Conservation (phyloP, 78 protist genomes). For the Monosiga brevicollis region DNA sequence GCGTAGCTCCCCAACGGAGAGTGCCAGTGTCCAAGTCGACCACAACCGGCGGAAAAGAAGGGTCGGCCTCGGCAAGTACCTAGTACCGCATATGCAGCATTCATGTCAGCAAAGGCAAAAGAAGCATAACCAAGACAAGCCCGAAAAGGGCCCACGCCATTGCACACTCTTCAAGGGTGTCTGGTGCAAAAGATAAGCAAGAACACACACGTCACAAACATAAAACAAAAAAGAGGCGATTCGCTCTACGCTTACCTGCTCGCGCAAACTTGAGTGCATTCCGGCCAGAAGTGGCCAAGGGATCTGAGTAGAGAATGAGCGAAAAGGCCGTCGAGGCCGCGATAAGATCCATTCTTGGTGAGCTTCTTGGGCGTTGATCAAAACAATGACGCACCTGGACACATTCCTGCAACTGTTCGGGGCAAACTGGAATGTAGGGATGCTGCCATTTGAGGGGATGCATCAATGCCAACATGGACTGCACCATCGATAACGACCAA, state of each 20-base stretch:
- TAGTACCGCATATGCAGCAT: not conserved
- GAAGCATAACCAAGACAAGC: too few species aligned
- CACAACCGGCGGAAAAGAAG: not conserved
- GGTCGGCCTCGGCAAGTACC: not conserved
- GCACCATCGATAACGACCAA: not conserved
- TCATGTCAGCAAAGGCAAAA: too few species aligned
- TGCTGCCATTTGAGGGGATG: conserved; percentile 22
- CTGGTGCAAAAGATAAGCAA: not conserved
- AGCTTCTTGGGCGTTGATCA: not conserved
- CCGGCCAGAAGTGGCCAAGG: not conserved
- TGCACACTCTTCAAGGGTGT: not conserved
- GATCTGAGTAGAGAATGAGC: conserved; percentile 20
- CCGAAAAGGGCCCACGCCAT: not conserved
- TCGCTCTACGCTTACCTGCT: not conserved
- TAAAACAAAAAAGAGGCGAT: not conserved
- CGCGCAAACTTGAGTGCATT: not conserved
- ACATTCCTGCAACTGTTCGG: conserved; percentile 1
- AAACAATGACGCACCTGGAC: not conserved
- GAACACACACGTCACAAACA: not conserved
- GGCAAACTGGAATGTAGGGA: conserved; percentile 20
- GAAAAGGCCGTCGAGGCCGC: too few species aligned
- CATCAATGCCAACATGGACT: not conserved
- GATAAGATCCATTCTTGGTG: conserved; percentile 5
- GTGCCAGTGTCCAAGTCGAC: not conserved
- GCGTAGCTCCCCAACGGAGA: not conserved